Evolutionary conservation across 1,139 yeast genomes (phyloP).

Genomic region (Nadsonia starkeyi-henricii): DNA sequence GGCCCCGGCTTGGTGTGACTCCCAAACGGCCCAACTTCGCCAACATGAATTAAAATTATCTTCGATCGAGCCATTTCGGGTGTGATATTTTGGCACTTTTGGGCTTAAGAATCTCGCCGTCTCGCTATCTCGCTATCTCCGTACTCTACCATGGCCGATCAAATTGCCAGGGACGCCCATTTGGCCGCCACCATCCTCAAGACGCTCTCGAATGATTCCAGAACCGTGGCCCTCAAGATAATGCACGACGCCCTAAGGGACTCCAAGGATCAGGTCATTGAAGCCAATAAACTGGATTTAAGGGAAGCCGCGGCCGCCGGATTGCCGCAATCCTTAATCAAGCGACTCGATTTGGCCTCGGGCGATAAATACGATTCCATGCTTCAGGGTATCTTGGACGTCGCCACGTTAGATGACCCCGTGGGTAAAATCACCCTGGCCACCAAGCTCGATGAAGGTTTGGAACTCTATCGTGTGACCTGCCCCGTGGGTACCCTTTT

Average conservation of each 20-base stretch:
- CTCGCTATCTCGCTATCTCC: no score
- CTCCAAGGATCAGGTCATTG: slow-evolving; percentile 46
- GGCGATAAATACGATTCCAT: slow-evolving; percentile 82
- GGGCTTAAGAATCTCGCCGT: no score
- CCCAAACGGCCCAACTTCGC: no score
- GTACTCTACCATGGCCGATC: slow-evolving; percentile 40
- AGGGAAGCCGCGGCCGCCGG: slow-evolving; percentile 46
- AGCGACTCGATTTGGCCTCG: slow-evolving; percentile 67
- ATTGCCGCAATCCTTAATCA: slow-evolving; percentile 56
- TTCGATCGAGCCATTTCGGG: no score
- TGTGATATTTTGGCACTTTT: no score
- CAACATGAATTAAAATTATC: no score
- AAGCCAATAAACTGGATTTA: slow-evolving; percentile 65
- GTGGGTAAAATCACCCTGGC: slow-evolving; percentile 77
- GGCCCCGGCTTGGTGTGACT: no score
- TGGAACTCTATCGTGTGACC: slow-evolving; percentile 66
- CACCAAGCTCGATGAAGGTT: slow-evolving; percentile 71
- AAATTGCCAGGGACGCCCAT: slow-evolving; percentile 68
- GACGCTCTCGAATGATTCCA: slow-evolving; percentile 55
- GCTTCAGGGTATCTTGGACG: slow-evolving; percentile 91
- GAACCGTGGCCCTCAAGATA: slow-evolving; percentile 57
- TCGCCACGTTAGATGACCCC: slow-evolving; percentile 78
- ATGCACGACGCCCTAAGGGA: slow-evolving; percentile 55
- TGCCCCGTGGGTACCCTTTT: slow-evolving; percentile 91
- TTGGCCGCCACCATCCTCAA: slow-evolving; percentile 67